These are phyloP conservation scores for Blastomyces parvus DNA, from an alignment of 2,329 filamentous ascomycete genomes.

Conservation along the genomic window DNA sequence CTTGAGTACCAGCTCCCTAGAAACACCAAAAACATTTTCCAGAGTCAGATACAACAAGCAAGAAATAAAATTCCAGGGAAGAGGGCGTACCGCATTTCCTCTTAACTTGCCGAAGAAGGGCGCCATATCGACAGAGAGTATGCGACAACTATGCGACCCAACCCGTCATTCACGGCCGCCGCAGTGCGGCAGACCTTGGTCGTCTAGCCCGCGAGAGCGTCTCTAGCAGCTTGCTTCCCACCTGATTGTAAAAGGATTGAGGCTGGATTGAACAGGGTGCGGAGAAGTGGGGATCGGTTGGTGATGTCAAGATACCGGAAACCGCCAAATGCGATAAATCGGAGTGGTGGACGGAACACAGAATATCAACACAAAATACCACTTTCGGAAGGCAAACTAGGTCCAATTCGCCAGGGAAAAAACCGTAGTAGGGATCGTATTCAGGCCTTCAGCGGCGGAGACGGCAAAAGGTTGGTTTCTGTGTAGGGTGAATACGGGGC, in stretches of 20 bases:
- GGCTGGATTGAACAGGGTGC: not conserved
- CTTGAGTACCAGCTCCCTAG: constrained; percentile 41
- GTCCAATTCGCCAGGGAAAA: constrained; percentile 13
- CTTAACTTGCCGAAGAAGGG: constrained; percentile 34
- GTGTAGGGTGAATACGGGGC: not conserved
- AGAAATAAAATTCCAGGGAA: constrained; percentile 11
- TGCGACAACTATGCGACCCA: constrained; percentile 17
- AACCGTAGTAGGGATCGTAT: constrained; percentile 11
- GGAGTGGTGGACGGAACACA: not conserved
- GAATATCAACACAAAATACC: not conserved
- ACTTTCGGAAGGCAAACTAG: constrained; percentile 3
- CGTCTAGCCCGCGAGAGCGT: constrained; percentile 6
- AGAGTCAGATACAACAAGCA: not conserved
- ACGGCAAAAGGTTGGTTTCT: not conserved
- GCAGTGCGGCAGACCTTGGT: constrained; percentile 16
- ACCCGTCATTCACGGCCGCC: constrained; percentile 10
- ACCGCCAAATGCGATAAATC: not conserved
- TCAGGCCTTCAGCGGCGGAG: not conserved
- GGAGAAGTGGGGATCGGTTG: not conserved
- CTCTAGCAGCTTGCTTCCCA: not conserved
- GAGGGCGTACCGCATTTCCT: constrained; percentile 30
- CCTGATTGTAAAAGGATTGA: not conserved
- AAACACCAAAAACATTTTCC: constrained; percentile 17
- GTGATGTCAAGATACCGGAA: too few relatives aligned
- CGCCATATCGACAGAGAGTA: constrained; percentile 27